Percentiles rank a stretch among this genome's conserved stretches.
Evolutionary conservation across 495 filamentous ascomycete genomes (phyloP).

Genomic region (Penicillium goetzii): DNA sequence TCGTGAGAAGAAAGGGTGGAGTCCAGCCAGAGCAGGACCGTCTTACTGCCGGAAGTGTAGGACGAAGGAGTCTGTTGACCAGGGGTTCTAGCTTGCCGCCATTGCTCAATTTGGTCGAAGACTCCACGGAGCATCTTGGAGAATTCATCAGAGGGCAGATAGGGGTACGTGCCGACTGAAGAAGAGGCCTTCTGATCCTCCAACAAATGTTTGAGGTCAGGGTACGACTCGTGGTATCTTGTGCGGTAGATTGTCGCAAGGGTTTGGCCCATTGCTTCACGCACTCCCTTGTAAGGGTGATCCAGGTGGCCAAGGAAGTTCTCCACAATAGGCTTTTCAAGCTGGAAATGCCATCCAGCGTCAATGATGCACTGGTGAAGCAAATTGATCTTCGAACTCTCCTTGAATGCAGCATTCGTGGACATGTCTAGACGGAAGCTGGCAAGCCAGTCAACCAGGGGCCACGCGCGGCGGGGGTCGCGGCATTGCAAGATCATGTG

Average conservation of each 20-base stretch:
- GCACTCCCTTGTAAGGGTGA: slow-evolving; percentile 96
- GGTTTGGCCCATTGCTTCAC: slow-evolving; percentile 90
- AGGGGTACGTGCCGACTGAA: slow-evolving; percentile 84
- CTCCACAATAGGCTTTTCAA: slow-evolving; percentile 85
- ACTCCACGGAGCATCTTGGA: slow-evolving; percentile 70
- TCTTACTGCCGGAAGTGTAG: slow-evolving; percentile 96
- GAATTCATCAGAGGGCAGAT: slow-evolving; percentile 76
- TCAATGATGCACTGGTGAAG: slow-evolving; percentile 87
- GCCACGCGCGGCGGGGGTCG: slow-evolving; percentile 85
- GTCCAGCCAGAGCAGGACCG: slow-evolving; percentile 93
- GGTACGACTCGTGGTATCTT: slow-evolving; percentile 90
- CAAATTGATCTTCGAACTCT: slow-evolving; percentile 93
- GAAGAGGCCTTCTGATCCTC: slow-evolving; percentile 76
- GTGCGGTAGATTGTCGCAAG: slow-evolving; percentile 86
- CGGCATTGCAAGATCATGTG: slow-evolving; percentile 82
- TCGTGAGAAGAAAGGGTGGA: slow-evolving; percentile 87
- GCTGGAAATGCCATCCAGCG: slow-evolving; percentile 93
- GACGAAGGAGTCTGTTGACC: slow-evolving; percentile 92
- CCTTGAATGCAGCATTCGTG: slow-evolving; percentile 98
- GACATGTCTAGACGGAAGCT: slow-evolving; percentile 89
- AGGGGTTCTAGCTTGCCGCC: slow-evolving; percentile 80
- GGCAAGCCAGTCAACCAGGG: slow-evolving; percentile 81
- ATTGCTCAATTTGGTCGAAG: slow-evolving; percentile 80
- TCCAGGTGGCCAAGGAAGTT: slow-evolving; percentile 91
- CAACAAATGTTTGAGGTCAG: slow-evolving; percentile 72